Evolutionary conservation across 257 asterid species (phyloP).

Genomic region (Hygrophila difformis): DNA sequence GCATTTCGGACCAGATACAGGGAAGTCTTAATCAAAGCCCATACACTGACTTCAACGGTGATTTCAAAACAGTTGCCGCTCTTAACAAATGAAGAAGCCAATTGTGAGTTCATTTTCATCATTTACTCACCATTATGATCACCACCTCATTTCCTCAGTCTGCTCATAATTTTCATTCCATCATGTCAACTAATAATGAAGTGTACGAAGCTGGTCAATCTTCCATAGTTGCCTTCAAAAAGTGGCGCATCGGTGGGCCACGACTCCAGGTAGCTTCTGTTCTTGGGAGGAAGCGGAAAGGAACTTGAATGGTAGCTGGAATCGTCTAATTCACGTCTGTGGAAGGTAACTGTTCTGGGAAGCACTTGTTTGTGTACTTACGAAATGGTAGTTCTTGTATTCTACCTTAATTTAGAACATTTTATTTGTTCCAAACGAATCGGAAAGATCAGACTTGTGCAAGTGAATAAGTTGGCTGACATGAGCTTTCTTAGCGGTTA

Average conservation of each 20-base stretch:
- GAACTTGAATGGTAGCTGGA: slow-evolving; percentile 18
- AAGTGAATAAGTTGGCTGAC: no score
- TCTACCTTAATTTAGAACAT: no score
- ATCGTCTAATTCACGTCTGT: no score
- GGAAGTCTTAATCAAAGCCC: slow-evolving; percentile 84
- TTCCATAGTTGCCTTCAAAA: slow-evolving; percentile 75
- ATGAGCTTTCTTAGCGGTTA: no score
- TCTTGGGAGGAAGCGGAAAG: slow-evolving; percentile 85
- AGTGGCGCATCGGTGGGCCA: slow-evolving; percentile 97
- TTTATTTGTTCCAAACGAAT: no score
- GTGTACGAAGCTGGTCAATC: slow-evolving; percentile 91
- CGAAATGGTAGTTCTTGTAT: no score
- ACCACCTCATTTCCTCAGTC: not conserved
- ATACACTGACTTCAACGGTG: slow-evolving; percentile 44
- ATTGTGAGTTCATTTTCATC: slow-evolving; percentile 37
- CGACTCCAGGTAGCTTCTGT: slow-evolving; percentile 58
- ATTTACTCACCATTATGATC: no score
- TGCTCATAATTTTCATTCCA: no score
- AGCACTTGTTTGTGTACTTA: no score
- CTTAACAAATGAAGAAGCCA: slow-evolving; percentile 79
- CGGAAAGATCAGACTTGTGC: no score
- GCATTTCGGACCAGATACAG: slow-evolving; percentile 82
- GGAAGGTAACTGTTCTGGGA: no score
- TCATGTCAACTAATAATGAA: no score
- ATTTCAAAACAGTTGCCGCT: slow-evolving; percentile 65